Base-by-base conservation (phyloP, 768 basidiomycete genomes). In the Clitopilus passeckerianus region DNA sequence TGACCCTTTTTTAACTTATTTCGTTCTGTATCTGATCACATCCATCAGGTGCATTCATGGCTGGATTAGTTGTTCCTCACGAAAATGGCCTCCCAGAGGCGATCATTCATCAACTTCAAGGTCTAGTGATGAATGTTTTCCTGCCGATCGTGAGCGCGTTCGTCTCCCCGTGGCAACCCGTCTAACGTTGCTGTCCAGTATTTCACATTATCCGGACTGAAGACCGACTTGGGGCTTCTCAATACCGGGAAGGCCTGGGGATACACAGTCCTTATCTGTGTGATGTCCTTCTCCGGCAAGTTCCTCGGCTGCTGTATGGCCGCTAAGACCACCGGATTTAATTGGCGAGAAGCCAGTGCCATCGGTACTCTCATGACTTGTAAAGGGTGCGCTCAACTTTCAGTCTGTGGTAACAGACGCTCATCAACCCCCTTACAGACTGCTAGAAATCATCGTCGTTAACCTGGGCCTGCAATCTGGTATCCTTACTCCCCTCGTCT, bases 281-380 rank as follows among this genome's bases (percentile, higher is more conserved):
- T 85, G 5, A 81, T 92, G 52, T 87, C 91, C 0, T 97, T 94
- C 70, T 65, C 77, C 33, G 84, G 89, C 61, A 97, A 97, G 71
- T 95, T 95, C 70, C 44, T 83, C 14, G 82, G 87, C 1, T 93
- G 91, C 67, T 82, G 79, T 5, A 64, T 69, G 8, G 77, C 85
- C 0, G 90, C 93, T 5, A 80, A 77, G 60, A 55, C 73, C 0
- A 75, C 75, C 37, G 89, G 89, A 0, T 95, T 90, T 75, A 84
- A 77, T 43, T 78, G 74, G 72, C 80, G 94, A n/a, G 93, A 95
- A 71, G 77, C 86, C 1, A 84, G 86, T 22, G 91, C 93, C 6
- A 87, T 95, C 59, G 94, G 94, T 2, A 80, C 86, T 55, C 73
- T 97, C 23, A 97, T 97, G 94, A 85, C 84, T 71, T 93, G 91